Percentiles rank a stretch among this genome's conserved stretches.
phyloP scores from a whole-genome alignment of 176 grass and related monocot species.

The Cenchrus purpureus region DNA sequence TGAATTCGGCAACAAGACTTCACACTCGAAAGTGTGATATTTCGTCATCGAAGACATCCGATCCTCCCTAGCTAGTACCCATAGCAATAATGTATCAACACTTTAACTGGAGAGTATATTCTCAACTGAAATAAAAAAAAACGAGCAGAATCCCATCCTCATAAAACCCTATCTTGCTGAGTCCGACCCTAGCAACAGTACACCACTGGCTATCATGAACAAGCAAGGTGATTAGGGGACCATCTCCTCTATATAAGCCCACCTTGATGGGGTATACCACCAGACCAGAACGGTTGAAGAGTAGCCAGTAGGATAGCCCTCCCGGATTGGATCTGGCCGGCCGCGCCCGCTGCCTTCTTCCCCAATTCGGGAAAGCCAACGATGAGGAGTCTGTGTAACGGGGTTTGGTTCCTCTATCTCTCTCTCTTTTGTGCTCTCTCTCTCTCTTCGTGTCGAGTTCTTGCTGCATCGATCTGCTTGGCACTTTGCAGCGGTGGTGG shows the following conservation, averaged over 20 bases:
- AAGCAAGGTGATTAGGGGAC: neutral
- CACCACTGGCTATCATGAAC: neutral
- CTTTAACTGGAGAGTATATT: neutral
- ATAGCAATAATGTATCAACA: neutral
- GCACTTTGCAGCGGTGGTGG: constrained; percentile 16
- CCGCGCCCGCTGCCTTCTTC: neutral
- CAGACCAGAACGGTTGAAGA: constrained; percentile 6
- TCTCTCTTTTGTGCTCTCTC: neutral
- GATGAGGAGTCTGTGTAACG: neutral
- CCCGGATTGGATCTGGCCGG: constrained; percentile 33
- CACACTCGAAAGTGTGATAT: neutral
- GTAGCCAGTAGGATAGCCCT: constrained; percentile 29
- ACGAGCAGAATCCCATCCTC: constrained; percentile 16
- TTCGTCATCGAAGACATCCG: no score
- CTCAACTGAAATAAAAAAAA: neutral
- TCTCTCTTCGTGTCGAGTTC: constrained; percentile 26
- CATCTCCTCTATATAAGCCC: constrained; percentile 47
- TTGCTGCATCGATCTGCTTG: neutral
- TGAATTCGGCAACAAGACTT: neutral
- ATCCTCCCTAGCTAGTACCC: neutral
- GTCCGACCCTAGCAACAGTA: constrained; percentile 35
- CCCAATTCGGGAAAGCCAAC: constrained; percentile 22
- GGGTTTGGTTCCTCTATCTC: constrained; percentile 2
- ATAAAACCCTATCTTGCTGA: neutral
- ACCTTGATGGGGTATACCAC: neutral